Evolutionary conservation across 352 stramenopile species (phyloP), one percentile per base, ranked within the genome.

Genomic region (Phytophthora lateralis): DNA sequence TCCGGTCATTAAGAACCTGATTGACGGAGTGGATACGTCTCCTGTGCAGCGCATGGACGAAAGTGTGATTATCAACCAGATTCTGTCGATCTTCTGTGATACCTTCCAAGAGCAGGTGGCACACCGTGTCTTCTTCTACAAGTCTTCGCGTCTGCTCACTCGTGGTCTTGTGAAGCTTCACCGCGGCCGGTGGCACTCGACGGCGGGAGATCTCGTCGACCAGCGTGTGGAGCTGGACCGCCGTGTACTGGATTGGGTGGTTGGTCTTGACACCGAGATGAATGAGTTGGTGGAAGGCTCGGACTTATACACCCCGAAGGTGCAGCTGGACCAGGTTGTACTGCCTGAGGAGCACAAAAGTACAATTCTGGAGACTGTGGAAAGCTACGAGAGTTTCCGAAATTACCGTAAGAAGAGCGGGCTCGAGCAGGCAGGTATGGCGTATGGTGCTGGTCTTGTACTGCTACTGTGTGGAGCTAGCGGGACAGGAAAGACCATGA

Each of bases 401-500:
- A 74, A 65, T 60, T 94, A 88, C 56, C 82, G 83, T 42, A 95
- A 93, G 64, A 96, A 89, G 56, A 81, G 70, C 41, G 84, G 80
- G 1, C 64, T 92, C 7, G 87, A 92, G 47, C 80, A 92, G 27
- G 76, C 84, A 42, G 68, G 68, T 15, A 85, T 95, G 50, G 86
- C 63, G 38, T 95, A 95, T 57, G 86, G 88, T 48, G 79, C 77
- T 20, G 85, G 88, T 9, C 73, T 95, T 1, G 84, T 96, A 20
- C 60, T 96, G 35, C 71, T 96, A 47, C 71, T 96, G 14, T 94
- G 85, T 35, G 85, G 88, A 6, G 86, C 85, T 12, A 93, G 82
- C 41, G 89, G 89, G 37, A 96, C 88, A n/a, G 89, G 89, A 54
- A 97, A 97, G 75, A 97, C 89, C 11, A 97, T 97, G 89, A 96